These are phyloP conservation scores for Gynochthodes officinalis DNA, from an alignment of 257 asterid species.

Conservation along the genomic window DNA sequence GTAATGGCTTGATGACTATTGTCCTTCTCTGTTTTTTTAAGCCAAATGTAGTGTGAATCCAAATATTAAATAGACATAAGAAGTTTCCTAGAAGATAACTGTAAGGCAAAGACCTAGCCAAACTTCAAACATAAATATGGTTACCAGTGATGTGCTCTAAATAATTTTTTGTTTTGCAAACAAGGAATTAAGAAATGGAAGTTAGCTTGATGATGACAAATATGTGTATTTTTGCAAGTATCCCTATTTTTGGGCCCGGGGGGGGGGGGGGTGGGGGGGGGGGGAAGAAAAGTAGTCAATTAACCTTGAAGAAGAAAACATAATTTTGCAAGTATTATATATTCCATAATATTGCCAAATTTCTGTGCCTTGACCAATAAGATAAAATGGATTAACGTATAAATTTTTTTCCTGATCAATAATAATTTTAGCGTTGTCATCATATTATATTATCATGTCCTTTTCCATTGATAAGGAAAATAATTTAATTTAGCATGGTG, in stretches of 20 bases:
- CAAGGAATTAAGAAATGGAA: background rate
- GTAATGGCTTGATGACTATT: too few relatives aligned
- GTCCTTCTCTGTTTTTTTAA: too few relatives aligned
- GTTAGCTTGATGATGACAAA: slow-evolving; percentile 4
- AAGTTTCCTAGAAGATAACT: slow-evolving; percentile 7
- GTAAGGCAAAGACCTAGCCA: slow-evolving; percentile 7
- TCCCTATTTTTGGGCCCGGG: too few relatives aligned
- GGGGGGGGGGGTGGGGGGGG: too few relatives aligned
- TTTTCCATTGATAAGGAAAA: too few relatives aligned
- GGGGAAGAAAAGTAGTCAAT: background rate
- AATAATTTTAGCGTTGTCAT: too few relatives aligned
- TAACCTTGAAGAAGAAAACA: background rate
- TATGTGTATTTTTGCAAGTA: background rate
- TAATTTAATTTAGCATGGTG: too few relatives aligned
- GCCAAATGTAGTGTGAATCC: background rate
- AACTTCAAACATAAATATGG: background rate
- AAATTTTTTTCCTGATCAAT: too few relatives aligned
- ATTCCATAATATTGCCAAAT: background rate
- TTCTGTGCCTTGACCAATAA: slow-evolving; percentile 7
- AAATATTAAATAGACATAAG: background rate
- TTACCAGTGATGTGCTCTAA: background rate
- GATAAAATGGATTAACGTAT: background rate
- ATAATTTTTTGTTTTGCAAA: background rate
- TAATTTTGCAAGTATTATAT: too few relatives aligned
- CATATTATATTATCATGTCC: too few relatives aligned